Percentiles rank a stretch among this genome's conserved stretches.
Evolutionary conservation across 768 basidiomycete genomes (phyloP).

Genomic region (Naganishia vishniacii): DNA sequence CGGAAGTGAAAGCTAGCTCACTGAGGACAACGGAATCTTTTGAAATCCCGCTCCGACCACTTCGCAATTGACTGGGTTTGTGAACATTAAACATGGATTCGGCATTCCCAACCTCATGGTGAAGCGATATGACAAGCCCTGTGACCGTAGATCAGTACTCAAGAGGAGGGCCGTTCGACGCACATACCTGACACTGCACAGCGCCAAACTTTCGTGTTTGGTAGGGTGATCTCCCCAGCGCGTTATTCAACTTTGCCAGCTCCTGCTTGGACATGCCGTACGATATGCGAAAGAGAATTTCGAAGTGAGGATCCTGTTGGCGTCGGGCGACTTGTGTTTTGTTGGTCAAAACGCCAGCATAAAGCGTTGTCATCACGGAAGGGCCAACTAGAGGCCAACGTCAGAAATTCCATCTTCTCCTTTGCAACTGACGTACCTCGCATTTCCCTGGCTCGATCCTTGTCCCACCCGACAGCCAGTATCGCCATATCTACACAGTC

Average conservation of each 20-base stretch:
- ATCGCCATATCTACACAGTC: constrained; percentile 74
- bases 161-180: neutral
- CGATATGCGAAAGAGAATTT: constrained; percentile 67
- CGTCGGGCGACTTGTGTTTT: constrained; percentile 46
- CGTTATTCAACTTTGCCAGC: constrained; percentile 68
- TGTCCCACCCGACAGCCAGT: constrained; percentile 74
- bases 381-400: constrained; percentile 57
- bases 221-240: constrained; percentile 50
- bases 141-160: neutral
- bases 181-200: neutral
- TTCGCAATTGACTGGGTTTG: constrained; percentile 63
- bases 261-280: constrained; percentile 67
- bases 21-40: constrained; percentile 59
- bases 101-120: constrained; percentile 54
- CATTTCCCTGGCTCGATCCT: constrained; percentile 67
- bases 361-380: constrained; percentile 70
- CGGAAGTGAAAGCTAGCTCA: constrained; percentile 43
- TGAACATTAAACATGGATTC: constrained; percentile 59
- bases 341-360: constrained; percentile 65
- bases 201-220: constrained; percentile 4
- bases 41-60: constrained; percentile 78
- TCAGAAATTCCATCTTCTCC: neutral
- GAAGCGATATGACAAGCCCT: constrained; percentile 57
- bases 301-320: constrained; percentile 57
- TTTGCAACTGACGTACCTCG: constrained; percentile 54